phyloP scores from a whole-genome alignment of 2,329 filamentous ascomycete species.

The Colletotrichum horii region DNA sequence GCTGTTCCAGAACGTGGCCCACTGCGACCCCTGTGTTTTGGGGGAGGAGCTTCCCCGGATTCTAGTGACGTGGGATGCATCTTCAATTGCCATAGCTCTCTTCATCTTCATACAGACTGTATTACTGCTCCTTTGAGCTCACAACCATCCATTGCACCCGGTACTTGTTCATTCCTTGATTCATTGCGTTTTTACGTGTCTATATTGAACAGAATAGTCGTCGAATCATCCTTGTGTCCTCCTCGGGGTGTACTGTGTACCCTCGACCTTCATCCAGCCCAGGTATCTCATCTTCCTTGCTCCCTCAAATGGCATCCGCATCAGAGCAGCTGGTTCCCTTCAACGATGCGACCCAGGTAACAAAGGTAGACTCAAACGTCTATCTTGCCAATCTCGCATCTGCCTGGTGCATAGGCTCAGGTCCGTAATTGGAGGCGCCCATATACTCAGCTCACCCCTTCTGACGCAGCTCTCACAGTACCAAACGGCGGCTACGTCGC shows the following conservation, averaged over 20 bases:
- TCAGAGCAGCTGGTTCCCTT: constrained; percentile 22
- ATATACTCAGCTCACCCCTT: too few species aligned
- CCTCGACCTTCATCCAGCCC: neutral
- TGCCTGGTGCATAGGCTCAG: constrained; percentile 30
- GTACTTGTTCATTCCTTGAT: neutral
- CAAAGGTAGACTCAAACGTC: constrained; percentile 24
- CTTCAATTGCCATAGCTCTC: neutral
- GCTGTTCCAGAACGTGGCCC: neutral
- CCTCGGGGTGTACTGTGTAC: neutral
- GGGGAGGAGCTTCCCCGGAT: neutral
- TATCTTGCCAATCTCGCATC: constrained; percentile 27
- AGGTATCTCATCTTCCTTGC: too few species aligned
- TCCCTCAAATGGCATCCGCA: neutral
- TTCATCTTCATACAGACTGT: neutral
- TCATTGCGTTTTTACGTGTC: neutral
- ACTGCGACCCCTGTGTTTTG: neutral
- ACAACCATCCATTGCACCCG: neutral
- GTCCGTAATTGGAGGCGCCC: neutral
- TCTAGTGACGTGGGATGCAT: neutral
- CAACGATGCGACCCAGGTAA: constrained; percentile 24
- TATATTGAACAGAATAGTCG: neutral
- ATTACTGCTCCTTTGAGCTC: neutral
- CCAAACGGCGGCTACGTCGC: constrained; percentile 54
- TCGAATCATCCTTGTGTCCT: neutral
- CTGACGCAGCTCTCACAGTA: constrained; percentile 28